Evolutionary conservation across 495 filamentous ascomycete genomes (phyloP).

Genomic region (Tuber calosporum): DNA sequence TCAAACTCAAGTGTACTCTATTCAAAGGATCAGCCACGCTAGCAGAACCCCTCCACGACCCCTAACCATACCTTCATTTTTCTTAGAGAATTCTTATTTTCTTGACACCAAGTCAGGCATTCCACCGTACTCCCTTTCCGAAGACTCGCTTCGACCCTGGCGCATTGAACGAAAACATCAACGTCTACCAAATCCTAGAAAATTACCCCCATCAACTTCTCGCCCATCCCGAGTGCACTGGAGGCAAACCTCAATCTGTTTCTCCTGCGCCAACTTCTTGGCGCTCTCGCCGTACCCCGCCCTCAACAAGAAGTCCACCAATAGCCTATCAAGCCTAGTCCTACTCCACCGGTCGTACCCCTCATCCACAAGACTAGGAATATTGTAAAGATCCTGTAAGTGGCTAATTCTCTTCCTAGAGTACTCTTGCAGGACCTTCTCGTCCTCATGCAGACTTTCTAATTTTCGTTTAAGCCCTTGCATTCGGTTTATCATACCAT

Average conservation of each 20-base stretch:
- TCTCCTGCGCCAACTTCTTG: constrained; percentile 61
- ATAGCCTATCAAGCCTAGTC: constrained; percentile 67
- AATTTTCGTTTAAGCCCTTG: constrained; percentile 83
- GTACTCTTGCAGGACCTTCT: constrained; percentile 63
- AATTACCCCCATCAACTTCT: constrained; percentile 8
- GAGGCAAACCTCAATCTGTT: constrained; percentile 52
- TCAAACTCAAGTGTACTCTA: constrained; percentile 88
- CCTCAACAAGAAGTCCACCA: constrained; percentile 84
- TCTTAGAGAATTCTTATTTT: constrained; percentile 80
- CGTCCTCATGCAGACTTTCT: constrained; percentile 65
- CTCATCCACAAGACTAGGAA: constrained; percentile 79
- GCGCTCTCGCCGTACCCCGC: constrained; percentile 77
- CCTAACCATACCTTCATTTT: constrained; percentile 62
- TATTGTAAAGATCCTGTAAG: constrained; percentile 66
- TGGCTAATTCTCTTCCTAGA: constrained; percentile 70
- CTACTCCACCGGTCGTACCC: constrained; percentile 90
- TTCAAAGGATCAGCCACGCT: neutral
- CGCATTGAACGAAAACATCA: constrained; percentile 77
- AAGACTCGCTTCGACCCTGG: constrained; percentile 64
- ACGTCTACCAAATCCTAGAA: constrained; percentile 70
- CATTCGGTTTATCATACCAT: constrained; percentile 76
- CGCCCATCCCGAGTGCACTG: neutral
- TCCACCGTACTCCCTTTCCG: constrained; percentile 63
- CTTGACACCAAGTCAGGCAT: constrained; percentile 79
- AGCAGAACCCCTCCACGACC: neutral